Percentiles rank a stretch among this genome's conserved stretches.
Conservation (phyloP, 805 yeast species). For the Kurtzmaniella cleridarum region DNA sequence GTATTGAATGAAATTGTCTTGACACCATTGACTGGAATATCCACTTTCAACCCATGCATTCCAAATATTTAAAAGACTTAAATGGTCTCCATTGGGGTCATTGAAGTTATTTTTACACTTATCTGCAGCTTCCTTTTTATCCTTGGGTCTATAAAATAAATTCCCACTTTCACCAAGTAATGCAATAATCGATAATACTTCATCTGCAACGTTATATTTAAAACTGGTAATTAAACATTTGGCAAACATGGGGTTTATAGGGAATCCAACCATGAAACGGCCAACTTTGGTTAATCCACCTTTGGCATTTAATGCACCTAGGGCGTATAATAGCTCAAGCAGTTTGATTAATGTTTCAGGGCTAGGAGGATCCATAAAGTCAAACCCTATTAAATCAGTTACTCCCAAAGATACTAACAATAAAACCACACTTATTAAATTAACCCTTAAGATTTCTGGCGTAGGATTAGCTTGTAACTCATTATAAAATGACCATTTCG, state of each 20-base stretch:
- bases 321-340: slow-evolving; percentile 72
- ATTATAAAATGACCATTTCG: slow-evolving; percentile 72
- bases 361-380: slow-evolving; percentile 88
- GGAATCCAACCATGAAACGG: slow-evolving; percentile 82
- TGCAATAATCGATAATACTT: slow-evolving; percentile 68
- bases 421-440: slow-evolving; percentile 70
- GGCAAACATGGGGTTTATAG: slow-evolving; percentile 86
- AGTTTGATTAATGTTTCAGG: slow-evolving; percentile 67
- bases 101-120: slow-evolving; percentile 52
- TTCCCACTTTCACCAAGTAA: slow-evolving; percentile 79
- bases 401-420: slow-evolving; percentile 80
- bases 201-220: slow-evolving; percentile 55
- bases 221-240: slow-evolving; percentile 66
- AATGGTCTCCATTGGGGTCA: slow-evolving; percentile 67
- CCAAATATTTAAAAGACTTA: slow-evolving; percentile 69
- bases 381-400: slow-evolving; percentile 74
- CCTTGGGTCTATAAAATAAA: slow-evolving; percentile 66
- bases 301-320: slow-evolving; percentile 78
- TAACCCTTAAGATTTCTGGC: slow-evolving; percentile 89
- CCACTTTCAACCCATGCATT: slow-evolving; percentile 69
- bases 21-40: slow-evolving; percentile 75
- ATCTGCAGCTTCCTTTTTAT: slow-evolving; percentile 61
- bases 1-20: slow-evolving; percentile 74
- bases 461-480: slow-evolving; percentile 77
- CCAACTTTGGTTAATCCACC: slow-evolving; percentile 81